A percentile compares a stretch with the other conserved stretches of the same genome.
phyloP scores from a whole-genome alignment of 345 rosid species.

The Iberis pinnata region DNA sequence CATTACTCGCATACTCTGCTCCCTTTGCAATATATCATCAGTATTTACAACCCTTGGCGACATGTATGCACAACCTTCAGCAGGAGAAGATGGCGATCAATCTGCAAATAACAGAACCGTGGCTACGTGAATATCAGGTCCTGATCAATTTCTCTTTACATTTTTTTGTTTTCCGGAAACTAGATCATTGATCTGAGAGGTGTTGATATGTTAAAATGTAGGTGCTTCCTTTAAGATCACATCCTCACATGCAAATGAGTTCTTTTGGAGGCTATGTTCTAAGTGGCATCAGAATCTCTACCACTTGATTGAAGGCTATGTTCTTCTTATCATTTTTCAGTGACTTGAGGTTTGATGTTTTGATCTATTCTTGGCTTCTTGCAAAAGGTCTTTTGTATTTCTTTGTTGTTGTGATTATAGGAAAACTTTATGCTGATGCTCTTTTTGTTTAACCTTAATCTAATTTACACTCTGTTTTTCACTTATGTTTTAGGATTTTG shows the following conservation, averaged over 20 bases:
- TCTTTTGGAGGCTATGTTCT: constrained; percentile 75
- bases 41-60: constrained; percentile 81
- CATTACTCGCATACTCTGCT: constrained; percentile 72
- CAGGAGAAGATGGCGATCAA: constrained; percentile 70
- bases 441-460: too few species aligned
- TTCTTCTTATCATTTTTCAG: not conserved
- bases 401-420: constrained; percentile 20
- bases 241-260: constrained; percentile 91
- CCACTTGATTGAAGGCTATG: constrained; percentile 28
- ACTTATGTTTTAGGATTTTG: not conserved
- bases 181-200: not conserved
- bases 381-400: constrained; percentile 9
- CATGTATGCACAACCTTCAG: constrained; percentile 88
- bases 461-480: too few species aligned
- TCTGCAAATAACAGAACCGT: constrained; percentile 87
- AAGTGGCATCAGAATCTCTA: constrained; percentile 61
- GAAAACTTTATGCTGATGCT: too few species aligned
- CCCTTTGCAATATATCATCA: constrained; percentile 92
- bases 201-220: constrained; percentile 18
- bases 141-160: not conserved
- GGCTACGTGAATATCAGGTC: constrained; percentile 94
- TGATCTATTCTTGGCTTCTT: not conserved
- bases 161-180: not conserved
- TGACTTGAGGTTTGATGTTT: constrained; percentile 18
- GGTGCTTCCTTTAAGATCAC: constrained; percentile 94